These are phyloP conservation scores for Globisporangium viniferum DNA, from an alignment of 352 stramenopile species.

Conservation along the genomic window DNA sequence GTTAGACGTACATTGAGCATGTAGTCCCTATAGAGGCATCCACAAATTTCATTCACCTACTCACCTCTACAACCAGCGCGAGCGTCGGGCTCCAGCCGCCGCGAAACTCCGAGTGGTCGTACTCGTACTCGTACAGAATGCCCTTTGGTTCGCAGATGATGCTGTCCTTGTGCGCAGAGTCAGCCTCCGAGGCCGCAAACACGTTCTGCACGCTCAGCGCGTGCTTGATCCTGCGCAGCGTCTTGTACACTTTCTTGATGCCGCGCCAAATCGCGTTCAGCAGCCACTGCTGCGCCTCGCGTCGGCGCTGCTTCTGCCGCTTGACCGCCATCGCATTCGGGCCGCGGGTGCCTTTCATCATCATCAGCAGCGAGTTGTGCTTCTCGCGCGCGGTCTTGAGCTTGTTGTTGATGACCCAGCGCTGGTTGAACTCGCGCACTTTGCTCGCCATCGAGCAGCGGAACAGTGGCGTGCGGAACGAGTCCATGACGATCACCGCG, in stretches of 20 bases:
- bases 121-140: conserved; percentile 82
- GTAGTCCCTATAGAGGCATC: neutral
- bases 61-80: conserved; percentile 58
- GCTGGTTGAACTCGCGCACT: conserved; percentile 61
- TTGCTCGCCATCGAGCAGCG: conserved; percentile 50
- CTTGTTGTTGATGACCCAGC: conserved; percentile 53
- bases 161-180: conserved; percentile 37
- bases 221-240: conserved; percentile 34
- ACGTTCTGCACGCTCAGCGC: conserved; percentile 68
- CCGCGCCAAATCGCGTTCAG: conserved; percentile 33
- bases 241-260: conserved; percentile 53
- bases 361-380: conserved; percentile 37
- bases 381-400: conserved; percentile 42
- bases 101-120: conserved; percentile 70
- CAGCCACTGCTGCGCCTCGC: conserved; percentile 21
- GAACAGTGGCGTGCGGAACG: conserved; percentile 67
- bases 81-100: conserved; percentile 58
- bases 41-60: neutral
- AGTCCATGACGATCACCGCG: conserved; percentile 66
- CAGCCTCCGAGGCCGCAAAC: conserved; percentile 39
- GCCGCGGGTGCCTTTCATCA: conserved; percentile 49
- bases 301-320: conserved; percentile 20
- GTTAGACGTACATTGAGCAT: neutral
- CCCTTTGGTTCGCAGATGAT: conserved; percentile 80
- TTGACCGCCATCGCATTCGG: conserved; percentile 13